Evolutionary conservation across 768 basidiomycete genomes (phyloP).

Genomic region (Termitomyces sp.): DNA sequence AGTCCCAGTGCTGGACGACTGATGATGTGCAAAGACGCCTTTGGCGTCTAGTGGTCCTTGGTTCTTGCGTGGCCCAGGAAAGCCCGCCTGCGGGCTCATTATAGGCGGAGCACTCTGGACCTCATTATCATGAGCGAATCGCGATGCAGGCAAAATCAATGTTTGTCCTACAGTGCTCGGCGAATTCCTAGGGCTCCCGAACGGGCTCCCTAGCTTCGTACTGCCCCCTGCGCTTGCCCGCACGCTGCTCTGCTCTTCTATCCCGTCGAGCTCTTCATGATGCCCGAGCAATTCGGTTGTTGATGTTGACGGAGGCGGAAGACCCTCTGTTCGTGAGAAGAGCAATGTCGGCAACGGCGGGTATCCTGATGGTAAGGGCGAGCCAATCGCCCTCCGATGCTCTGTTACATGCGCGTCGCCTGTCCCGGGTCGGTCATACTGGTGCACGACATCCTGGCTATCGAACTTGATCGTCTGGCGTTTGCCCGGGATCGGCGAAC

Average conservation of each 20-base stretch:
- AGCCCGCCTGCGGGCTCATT: constrained; percentile 27
- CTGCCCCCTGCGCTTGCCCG: constrained; percentile 12
- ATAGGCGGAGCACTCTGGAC: constrained; percentile 44
- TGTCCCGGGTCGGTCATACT: constrained; percentile 58
- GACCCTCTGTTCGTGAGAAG: constrained; percentile 10
- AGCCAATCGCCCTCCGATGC: constrained; percentile 35
- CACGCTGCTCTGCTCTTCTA: constrained; percentile 9
- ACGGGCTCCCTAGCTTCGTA: constrained; percentile 10
- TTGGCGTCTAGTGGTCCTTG: constrained; percentile 29
- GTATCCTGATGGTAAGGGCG: constrained; percentile 23
- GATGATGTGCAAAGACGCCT: constrained; percentile 28
- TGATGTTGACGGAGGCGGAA: constrained; percentile 11
- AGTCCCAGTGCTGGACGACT: constrained; percentile 23
- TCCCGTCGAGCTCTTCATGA: constrained; percentile 13
- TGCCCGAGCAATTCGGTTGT: constrained; percentile 23
- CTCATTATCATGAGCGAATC: constrained; percentile 25
- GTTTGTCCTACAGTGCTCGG: constrained; percentile 20
- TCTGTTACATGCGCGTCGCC: constrained; percentile 39
- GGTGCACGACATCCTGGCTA: constrained; percentile 66
- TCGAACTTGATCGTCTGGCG: constrained; percentile 75
- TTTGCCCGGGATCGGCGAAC: constrained; percentile 31
- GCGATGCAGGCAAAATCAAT: constrained; percentile 24
- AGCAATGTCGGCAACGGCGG: constrained; percentile 32
- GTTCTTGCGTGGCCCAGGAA: constrained; percentile 12
- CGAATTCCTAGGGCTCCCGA: not conserved